Evolutionary conservation across 176 grass and related monocot genomes (phyloP).

Genomic region (Alloteropsis semialata): DNA sequence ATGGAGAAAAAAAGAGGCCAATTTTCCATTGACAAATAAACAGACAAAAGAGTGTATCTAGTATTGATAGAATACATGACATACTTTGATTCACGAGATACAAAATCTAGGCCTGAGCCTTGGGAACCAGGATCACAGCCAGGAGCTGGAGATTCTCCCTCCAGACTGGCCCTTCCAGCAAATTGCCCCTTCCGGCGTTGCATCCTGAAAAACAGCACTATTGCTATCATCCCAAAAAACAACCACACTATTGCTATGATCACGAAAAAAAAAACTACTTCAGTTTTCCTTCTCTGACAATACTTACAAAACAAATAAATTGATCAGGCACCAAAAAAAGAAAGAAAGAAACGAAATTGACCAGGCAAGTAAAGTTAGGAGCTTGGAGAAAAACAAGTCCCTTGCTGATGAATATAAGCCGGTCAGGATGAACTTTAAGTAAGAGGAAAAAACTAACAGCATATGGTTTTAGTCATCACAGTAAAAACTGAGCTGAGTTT

Average conservation of each 20-base stretch:
- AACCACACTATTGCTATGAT: not conserved
- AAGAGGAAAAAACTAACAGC: not conserved
- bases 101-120: conserved; percentile 47
- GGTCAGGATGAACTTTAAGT: not conserved
- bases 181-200: conserved; percentile 82
- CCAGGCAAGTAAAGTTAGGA: not conserved
- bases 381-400: conserved; percentile 3
- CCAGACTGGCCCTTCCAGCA: conserved; percentile 66
- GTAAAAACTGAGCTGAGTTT: not conserved
- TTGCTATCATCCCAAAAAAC: no score
- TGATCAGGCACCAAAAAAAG: not conserved
- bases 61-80: conserved; percentile 26
- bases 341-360: not conserved
- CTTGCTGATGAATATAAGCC: not conserved
- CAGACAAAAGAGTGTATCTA: conserved; percentile 20
- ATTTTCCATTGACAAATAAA: conserved; percentile 31
- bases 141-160: conserved; percentile 47
- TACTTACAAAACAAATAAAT: conserved; percentile 6
- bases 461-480: not conserved
- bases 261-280: not conserved
- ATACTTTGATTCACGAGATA: conserved; percentile 66
- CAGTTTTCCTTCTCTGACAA: not conserved
- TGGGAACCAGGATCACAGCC: conserved; percentile 46
- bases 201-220: conserved; percentile 64
- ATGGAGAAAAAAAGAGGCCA: not conserved